Conservation (phyloP, 495 filamentous ascomycete species). For the Daldinia childiae region DNA sequence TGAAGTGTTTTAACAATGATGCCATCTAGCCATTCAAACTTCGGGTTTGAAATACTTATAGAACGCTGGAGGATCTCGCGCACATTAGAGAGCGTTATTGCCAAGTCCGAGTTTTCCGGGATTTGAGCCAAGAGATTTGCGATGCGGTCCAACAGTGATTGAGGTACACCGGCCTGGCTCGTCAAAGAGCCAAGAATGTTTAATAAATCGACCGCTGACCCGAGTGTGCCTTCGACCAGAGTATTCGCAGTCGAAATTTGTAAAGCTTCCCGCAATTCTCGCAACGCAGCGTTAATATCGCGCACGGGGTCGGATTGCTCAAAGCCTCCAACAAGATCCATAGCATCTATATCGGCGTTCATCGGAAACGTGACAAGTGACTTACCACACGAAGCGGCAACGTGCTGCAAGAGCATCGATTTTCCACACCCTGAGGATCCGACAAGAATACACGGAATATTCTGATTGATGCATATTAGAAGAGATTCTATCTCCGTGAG, state of each 20-base stretch:
- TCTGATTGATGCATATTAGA: conserved; percentile 84
- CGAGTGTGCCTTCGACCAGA: conserved; percentile 56
- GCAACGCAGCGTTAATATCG: conserved; percentile 64
- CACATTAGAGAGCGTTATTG: conserved; percentile 44
- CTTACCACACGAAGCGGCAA: conserved; percentile 80
- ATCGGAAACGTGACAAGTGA: conserved; percentile 79
- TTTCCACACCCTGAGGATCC: conserved; percentile 90
- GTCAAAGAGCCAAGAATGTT: conserved; percentile 46
- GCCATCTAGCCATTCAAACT: conserved; percentile 97
- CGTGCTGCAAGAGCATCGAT: conserved; percentile 75
- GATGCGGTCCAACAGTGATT: conserved; percentile 47
- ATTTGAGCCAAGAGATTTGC: conserved; percentile 41
- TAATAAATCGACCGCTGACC: conserved; percentile 56
- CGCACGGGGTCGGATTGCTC: conserved; percentile 89
- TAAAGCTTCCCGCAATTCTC: conserved; percentile 64
- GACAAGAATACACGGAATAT: conserved; percentile 87
- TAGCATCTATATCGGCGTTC: conserved; percentile 93
- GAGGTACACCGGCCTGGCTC: conserved; percentile 42
- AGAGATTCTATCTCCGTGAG: conserved; percentile 82
- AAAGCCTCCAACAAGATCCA: conserved; percentile 96
- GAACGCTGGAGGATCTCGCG: conserved; percentile 54
- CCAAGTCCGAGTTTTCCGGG: conserved; percentile 43
- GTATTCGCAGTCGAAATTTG: conserved; percentile 61
- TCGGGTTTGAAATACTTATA: conserved; percentile 68
- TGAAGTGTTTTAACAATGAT: conserved; percentile 87